A percentile compares a stretch with the other conserved stretches of the same genome.
These are phyloP conservation scores for Penicillium griseofulvum DNA, from an alignment of 2,329 filamentous ascomycete genomes.

Conservation along the genomic window DNA sequence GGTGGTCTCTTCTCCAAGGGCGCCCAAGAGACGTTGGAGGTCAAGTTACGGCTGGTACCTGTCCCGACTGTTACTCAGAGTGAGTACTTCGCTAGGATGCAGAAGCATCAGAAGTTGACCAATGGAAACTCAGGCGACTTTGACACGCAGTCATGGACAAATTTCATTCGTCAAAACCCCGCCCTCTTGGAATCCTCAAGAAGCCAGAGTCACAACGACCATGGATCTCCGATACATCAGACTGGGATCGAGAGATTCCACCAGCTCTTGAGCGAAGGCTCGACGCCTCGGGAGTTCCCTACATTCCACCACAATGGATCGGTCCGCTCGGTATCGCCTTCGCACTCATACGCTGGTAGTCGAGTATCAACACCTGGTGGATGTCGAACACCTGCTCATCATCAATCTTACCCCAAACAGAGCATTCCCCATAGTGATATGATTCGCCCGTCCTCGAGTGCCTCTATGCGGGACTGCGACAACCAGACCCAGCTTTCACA, in stretches of 20 bases:
- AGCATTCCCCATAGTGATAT: constrained; percentile 40
- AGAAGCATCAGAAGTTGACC: constrained; percentile 59
- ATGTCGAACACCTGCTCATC: constrained; percentile 23
- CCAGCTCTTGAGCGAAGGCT: constrained; percentile 44
- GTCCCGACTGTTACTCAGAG: constrained; percentile 64
- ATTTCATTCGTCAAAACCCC: constrained; percentile 71
- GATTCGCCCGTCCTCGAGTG: constrained; percentile 61
- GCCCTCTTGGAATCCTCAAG: constrained; percentile 33
- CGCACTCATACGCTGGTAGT: constrained; percentile 39
- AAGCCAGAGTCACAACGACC: constrained; percentile 24
- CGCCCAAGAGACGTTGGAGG: constrained; percentile 80
- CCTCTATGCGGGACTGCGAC: constrained; percentile 49
- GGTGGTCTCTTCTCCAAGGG: constrained; percentile 77
- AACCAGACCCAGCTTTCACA: constrained; percentile 26
- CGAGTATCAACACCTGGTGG: constrained; percentile 39
- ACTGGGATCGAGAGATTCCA: constrained; percentile 47
- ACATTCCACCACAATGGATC: constrained; percentile 29
- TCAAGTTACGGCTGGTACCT: constrained; percentile 81
- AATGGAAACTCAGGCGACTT: constrained; percentile 58
- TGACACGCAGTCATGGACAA: constrained; percentile 74
- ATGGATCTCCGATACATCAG: constrained; percentile 39
- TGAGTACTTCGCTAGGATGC: constrained; percentile 61
- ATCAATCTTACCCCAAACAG: constrained; percentile 27
- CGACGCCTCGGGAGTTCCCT: constrained; percentile 43
- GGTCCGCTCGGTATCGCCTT: constrained; percentile 38